These are phyloP conservation scores for Neckera pumila DNA, from an alignment of 225 moss, liverwort and hornwort species.

Conservation along the genomic window DNA sequence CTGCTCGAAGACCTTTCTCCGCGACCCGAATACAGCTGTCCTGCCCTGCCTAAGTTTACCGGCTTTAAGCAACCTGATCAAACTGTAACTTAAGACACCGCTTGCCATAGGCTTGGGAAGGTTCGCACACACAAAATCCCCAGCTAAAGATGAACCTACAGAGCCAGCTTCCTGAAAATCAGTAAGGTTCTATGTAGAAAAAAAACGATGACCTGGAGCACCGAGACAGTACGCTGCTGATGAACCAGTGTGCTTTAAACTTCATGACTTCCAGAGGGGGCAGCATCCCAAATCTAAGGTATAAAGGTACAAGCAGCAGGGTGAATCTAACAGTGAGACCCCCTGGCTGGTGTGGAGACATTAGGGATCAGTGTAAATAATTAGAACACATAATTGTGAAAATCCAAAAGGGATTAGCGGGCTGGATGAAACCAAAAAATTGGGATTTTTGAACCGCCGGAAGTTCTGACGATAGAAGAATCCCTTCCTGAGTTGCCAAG, in stretches of 20 bases:
- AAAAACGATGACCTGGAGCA: conserved; percentile 14
- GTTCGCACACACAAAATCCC: conserved; percentile 24
- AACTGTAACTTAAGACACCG: conserved; percentile 16
- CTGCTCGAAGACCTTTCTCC: background rate
- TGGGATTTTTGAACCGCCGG: background rate
- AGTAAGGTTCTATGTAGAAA: background rate
- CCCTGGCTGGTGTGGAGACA: conserved; percentile 25
- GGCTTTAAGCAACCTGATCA: conserved; percentile 24
- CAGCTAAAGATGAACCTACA: conserved; percentile 10
- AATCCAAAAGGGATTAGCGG: conserved; percentile 8
- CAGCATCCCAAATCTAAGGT: conserved; percentile 24
- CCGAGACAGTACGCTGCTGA: background rate
- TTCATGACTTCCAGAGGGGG: conserved; percentile 15
- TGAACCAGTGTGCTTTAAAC: conserved; percentile 11
- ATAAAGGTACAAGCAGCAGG: conserved; percentile 28
- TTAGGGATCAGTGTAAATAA: conserved; percentile 44
- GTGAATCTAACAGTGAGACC: conserved; percentile 10
- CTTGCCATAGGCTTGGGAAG: conserved; percentile 36
- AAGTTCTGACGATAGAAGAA: background rate
- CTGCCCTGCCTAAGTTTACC: conserved; percentile 45
- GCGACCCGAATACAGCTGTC: conserved; percentile 16
- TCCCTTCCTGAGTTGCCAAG: background rate
- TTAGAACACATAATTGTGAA: conserved; percentile 32
- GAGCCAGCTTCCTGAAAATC: conserved; percentile 1
- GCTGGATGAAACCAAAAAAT: conserved; percentile 21